phyloP scores from a whole-genome alignment of 108 stramenopile species.

The Fistulifera pelliculosa region DNA sequence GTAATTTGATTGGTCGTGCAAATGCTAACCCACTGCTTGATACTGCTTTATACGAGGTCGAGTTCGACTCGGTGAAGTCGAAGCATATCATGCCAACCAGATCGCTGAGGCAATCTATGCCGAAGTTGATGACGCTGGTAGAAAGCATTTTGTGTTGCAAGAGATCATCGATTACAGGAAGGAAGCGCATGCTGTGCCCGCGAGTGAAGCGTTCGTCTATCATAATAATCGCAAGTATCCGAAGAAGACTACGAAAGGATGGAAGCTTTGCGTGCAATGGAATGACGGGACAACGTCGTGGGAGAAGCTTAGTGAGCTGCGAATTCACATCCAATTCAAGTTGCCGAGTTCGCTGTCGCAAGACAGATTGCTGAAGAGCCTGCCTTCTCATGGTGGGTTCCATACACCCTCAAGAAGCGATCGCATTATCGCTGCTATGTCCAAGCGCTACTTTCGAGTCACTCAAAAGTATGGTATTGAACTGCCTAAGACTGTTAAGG shows the following conservation, averaged over 20 bases:
- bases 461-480: conserved; percentile 15
- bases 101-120: conserved; percentile 30
- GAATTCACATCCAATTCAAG: conserved; percentile 18
- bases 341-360: conserved; percentile 27
- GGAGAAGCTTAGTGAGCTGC: conserved; percentile 17
- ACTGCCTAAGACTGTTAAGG: conserved; percentile 15
- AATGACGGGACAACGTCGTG: conserved; percentile 18
- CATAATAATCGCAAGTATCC: background rate
- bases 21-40: conserved; percentile 37
- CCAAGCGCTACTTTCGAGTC: background rate
- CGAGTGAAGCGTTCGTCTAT: background rate
- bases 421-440: conserved; percentile 11
- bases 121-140: conserved; percentile 25
- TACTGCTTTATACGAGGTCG: conserved; percentile 25
- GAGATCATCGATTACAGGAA: conserved; percentile 24
- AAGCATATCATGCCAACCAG: conserved; percentile 23
- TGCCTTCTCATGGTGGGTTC: conserved; percentile 27
- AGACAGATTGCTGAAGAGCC: conserved; percentile 12
- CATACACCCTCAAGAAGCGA: conserved; percentile 15
- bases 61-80: conserved; percentile 24
- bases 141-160: conserved; percentile 1
- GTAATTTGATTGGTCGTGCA: conserved; percentile 17
- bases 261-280: conserved; percentile 20
- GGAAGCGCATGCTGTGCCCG: conserved; percentile 4
- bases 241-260: conserved; percentile 20